Percentiles rank a stretch among this genome's conserved stretches.
Conservation (phyloP, 495 filamentous ascomycete genomes). For the Venustampulla echinocandica region DNA sequence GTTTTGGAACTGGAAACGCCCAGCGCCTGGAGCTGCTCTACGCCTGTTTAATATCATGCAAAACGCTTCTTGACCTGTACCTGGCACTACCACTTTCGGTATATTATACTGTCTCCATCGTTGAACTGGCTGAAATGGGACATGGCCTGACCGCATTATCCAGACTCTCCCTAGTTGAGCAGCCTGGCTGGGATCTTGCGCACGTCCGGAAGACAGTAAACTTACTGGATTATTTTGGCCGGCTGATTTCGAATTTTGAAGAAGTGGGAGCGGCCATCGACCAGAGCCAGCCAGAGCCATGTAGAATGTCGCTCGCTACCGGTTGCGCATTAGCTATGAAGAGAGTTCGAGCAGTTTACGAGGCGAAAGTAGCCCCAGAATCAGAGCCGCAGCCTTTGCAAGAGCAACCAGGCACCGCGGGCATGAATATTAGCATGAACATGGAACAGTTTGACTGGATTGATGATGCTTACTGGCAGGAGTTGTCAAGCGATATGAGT, state of each 20-base stretch:
- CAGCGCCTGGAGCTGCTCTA: slow-evolving; percentile 20
- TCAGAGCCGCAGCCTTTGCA: background rate
- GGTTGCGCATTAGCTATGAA: slow-evolving; percentile 9
- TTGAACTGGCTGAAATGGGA: slow-evolving; percentile 9
- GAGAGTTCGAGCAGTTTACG: slow-evolving; percentile 10
- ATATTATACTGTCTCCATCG: background rate
- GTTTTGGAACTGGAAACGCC: background rate
- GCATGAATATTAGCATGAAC: background rate
- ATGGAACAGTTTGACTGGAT: slow-evolving; percentile 1
- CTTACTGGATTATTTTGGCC: slow-evolving; percentile 5
- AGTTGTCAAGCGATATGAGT: background rate
- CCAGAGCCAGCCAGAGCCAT: background rate
- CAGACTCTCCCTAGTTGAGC: slow-evolving; percentile 16
- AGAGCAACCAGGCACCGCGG: background rate
- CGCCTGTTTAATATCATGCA: slow-evolving; percentile 7
- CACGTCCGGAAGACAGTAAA: slow-evolving; percentile 6
- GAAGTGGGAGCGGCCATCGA: slow-evolving; percentile 13
- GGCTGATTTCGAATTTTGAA: slow-evolving; percentile 4
- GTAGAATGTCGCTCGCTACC: slow-evolving; percentile 2
- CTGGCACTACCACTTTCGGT: background rate
- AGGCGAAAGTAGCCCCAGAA: slow-evolving; percentile 4
- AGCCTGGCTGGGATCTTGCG: slow-evolving; percentile 14
- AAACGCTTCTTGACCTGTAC: slow-evolving; percentile 8
- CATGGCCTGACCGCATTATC: slow-evolving; percentile 2
- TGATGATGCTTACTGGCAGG: slow-evolving; percentile 5